Evolutionary conservation across 495 filamentous ascomycete genomes (phyloP), one percentile per base, ranked within the genome.

Genomic region (Aspergillus egyptiacus): DNA sequence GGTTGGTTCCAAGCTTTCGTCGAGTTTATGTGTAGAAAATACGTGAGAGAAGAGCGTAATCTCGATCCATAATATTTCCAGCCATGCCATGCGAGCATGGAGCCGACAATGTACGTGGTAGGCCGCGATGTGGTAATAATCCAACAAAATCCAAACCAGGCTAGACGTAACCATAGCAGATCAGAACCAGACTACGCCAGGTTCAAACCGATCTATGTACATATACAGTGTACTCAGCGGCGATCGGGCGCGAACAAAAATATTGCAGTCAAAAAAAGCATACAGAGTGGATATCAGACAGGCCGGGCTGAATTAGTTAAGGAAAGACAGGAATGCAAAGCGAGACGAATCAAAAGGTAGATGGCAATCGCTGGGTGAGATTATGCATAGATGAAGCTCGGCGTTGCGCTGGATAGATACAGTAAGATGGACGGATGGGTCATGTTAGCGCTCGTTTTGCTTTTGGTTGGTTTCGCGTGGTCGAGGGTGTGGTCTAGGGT

Each of bases 21-120:
- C n/a, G n/a, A n/a, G n/a, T n/a, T n/a, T n/a, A n/a, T n/a, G n/a
- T n/a, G n/a, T n/a, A n/a, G n/a, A n/a, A n/a, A n/a, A n/a, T n/a
- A n/a, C n/a, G n/a, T n/a, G n/a, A n/a, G n/a, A n/a, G n/a, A n/a
- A n/a, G n/a, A n/a, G n/a, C n/a, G n/a, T n/a, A n/a, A n/a, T n/a
- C n/a, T n/a, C n/a, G n/a, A n/a, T n/a, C n/a, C n/a, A n/a, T n/a
- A n/a, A n/a, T n/a, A n/a, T 27, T 27, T 27, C 25, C 25, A 27
- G 25, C 25, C 25, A 27, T n/a, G n/a, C n/a, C n/a, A n/a, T n/a
- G n/a, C 27, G 25, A 49, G 46, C 37, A 40, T 31, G 46, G 46
- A 43, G 11, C 14, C 6, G 7, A 36, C 14, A 8, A 17, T 18
- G 17, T 9, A 3, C 15, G 2, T 17, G 10, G 11, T 10, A 36